Evolutionary conservation across 2,329 filamentous ascomycete species (phyloP), one percentile per base, ranked within the genome.

Genomic region (Ceratocystis destructans): DNA sequence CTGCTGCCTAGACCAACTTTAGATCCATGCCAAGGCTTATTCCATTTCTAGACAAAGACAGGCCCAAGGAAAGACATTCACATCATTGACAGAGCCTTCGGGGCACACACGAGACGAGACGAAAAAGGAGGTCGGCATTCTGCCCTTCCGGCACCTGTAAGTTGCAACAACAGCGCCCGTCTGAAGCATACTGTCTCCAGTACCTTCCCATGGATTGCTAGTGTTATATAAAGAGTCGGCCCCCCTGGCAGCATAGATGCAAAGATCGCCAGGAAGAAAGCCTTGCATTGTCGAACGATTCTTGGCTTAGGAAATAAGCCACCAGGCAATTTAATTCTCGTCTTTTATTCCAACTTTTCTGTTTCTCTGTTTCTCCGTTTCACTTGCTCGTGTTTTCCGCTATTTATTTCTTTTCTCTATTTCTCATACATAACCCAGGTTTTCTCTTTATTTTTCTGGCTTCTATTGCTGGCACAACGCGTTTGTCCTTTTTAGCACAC

Each of bases 171-270:
- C 37, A 41, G 37, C 28, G 55, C 28, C 55, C 55, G 28, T 37
- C 28, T 59, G 2, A 22, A 22, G 28, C 55, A 37, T 59, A 25
- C n/a, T 10, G 12, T 7, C 22, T 25, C 22, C 50, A 12, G 25
- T 25, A 12, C 50, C 12, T 33, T 59, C 28, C 28, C 25, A 37
- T 31, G 25, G 55, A 25, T 28, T 59, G 37, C 3, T 15, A 5
- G 37, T 10, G 3, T 10, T 59, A n/a, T 59, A 59, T 59, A 59
- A 59, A 59, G 55, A 59, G 33, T 59, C 31, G 55, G 55, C 28
- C 28, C 33, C 55, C 28, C 55, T 20, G 8, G 48, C n/a, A 25
- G n/a, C 33, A 4, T 25, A 25, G 48, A 10, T 22, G 20, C 8
- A 59, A 33, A 8, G n/a, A 59, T 2, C 2, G 17, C 25, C 28